Percentiles rank a stretch among this genome's conserved stretches.
Evolutionary conservation across 345 rosid species (phyloP).

Genomic region (Pistacia integerrima): DNA sequence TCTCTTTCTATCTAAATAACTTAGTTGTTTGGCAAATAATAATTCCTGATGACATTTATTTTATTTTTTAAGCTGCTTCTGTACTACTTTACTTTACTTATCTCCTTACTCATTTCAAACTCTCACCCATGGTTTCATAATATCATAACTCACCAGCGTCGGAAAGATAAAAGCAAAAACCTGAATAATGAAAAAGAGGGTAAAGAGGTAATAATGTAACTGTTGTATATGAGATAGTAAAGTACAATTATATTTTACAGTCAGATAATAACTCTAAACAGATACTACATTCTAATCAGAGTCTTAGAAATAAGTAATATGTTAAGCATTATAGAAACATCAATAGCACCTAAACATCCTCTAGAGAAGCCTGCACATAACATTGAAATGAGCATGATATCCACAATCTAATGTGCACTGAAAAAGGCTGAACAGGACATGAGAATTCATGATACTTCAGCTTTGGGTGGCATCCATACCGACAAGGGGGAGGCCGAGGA

Average conservation of each 20-base stretch:
- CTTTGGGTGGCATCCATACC: not conserved
- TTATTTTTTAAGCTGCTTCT: too few relatives aligned
- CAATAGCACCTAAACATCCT: not conserved
- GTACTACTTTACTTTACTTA: too few relatives aligned
- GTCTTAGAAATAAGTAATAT: not conserved
- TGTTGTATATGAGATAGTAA: not conserved
- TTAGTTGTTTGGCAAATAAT: too few relatives aligned
- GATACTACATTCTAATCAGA: not conserved
- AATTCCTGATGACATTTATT: too few relatives aligned
- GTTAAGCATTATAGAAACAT: not conserved
- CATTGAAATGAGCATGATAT: not conserved
- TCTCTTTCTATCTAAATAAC: too few relatives aligned
- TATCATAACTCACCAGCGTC: too few relatives aligned
- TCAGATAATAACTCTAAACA: not conserved
- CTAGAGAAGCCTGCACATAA: not conserved
- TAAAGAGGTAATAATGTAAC: not conserved
- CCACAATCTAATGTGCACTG: not conserved
- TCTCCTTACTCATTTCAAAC: too few relatives aligned
- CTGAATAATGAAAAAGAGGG: not conserved
- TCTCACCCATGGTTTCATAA: too few relatives aligned
- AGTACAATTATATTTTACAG: not conserved
- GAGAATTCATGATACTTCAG: not conserved
- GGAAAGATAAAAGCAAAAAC: not conserved
- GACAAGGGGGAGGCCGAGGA: not conserved
- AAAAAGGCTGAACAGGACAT: not conserved